These are phyloP conservation scores for Austroboletus festivus DNA, from an alignment of 768 basidiomycete genomes.

Conservation along the genomic window DNA sequence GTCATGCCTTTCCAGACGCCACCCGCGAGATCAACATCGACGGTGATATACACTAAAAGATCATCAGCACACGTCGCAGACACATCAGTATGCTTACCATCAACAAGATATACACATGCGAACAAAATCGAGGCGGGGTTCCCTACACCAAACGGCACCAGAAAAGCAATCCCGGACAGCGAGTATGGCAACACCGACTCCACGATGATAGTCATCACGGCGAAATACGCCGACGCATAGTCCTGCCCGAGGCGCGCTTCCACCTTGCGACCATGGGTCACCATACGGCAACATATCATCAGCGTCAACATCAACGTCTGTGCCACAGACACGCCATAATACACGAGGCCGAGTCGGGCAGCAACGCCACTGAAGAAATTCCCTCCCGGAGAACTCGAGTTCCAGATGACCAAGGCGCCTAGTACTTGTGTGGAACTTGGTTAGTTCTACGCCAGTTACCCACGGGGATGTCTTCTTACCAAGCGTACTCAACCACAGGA, in stretches of 20 bases:
- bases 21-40: constrained; percentile 26
- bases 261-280: constrained; percentile 10
- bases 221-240: constrained; percentile 20
- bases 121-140: constrained; percentile 15
- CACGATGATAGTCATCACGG: constrained; percentile 13
- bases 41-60: constrained; percentile 21
- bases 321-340: constrained; percentile 18
- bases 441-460: background rate
- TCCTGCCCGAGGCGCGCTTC: constrained; percentile 16
- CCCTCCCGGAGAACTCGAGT: constrained; percentile 14
- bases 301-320: constrained; percentile 21
- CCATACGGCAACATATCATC: constrained; percentile 19
- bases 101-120: constrained; percentile 16
- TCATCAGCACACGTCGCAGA: background rate
- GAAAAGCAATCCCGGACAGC: constrained; percentile 23
- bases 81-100: constrained; percentile 14
- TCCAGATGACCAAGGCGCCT: constrained; percentile 13
- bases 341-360: constrained; percentile 16
- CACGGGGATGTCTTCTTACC: constrained; percentile 12
- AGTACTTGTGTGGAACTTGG: constrained; percentile 8
- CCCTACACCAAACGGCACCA: constrained; percentile 18
- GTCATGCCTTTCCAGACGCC: constrained; percentile 17
- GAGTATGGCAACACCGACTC: constrained; percentile 29
- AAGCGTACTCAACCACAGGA: constrained; percentile 24
- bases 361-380: constrained; percentile 18